phyloP scores from a whole-genome alignment of 176 grass and related monocot genomes.

The Eleusine indica region DNA sequence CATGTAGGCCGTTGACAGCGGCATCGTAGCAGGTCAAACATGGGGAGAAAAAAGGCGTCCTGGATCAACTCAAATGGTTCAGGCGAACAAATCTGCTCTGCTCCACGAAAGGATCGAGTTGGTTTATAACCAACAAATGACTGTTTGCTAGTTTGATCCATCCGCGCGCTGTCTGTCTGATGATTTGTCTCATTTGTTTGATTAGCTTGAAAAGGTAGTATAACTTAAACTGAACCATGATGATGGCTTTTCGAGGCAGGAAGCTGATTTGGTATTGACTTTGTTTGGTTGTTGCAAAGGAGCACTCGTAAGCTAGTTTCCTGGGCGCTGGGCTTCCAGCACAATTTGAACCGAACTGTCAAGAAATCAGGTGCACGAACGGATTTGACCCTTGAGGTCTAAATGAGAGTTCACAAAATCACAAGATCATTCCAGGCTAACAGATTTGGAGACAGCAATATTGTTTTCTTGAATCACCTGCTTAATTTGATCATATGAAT shows the following conservation, averaged over 20 bases:
- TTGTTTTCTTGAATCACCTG: conserved; percentile 9
- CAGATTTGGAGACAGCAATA: neutral
- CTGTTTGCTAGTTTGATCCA: neutral
- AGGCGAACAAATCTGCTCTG: conserved; percentile 32
- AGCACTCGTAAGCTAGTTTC: neutral
- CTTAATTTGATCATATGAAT: conserved; percentile 29
- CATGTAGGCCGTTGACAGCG: conserved; percentile 18
- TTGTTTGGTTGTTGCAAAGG: neutral
- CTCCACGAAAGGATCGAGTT: conserved; percentile 34
- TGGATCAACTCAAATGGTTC: conserved; percentile 33
- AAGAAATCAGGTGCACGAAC: too few species aligned
- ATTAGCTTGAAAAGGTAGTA: neutral
- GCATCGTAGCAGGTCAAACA: conserved; percentile 10
- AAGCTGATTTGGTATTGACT: conserved; percentile 5
- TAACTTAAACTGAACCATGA: conserved; percentile 11
- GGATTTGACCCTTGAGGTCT: too few species aligned
- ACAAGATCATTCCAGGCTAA: neutral
- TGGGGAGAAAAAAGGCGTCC: conserved; percentile 1
- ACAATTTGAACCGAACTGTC: neutral
- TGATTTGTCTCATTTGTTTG: neutral
- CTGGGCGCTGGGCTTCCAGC: neutral
- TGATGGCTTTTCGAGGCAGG: neutral
- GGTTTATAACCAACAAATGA: conserved; percentile 30
- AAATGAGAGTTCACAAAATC: neutral
- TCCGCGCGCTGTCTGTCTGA: neutral